Conservation (phyloP, 2,329 filamentous ascomycete species). For the Fusarium sp. region DNA sequence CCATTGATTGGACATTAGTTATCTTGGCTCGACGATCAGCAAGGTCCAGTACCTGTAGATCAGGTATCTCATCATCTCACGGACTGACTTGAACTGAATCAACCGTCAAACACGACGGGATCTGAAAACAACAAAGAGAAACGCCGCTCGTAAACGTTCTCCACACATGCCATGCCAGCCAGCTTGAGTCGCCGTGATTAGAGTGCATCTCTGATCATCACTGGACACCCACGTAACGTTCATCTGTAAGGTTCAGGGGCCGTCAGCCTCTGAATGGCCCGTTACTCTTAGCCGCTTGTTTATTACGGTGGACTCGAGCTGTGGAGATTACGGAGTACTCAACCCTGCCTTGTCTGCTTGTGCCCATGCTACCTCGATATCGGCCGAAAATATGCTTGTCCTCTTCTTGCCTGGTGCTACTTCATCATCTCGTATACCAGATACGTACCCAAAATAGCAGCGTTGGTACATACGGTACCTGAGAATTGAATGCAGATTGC, state of each 20-base stretch:
- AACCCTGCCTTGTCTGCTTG: background rate
- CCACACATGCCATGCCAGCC: conserved; percentile 4
- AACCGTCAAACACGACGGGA: background rate
- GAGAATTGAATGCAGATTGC: background rate
- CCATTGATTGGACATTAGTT: background rate
- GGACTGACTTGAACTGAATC: conserved; percentile 7
- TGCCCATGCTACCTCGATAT: conserved; percentile 2
- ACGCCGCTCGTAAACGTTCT: background rate
- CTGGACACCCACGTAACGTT: conserved; percentile 17
- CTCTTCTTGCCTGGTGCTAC: conserved; percentile 8
- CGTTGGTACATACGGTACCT: background rate
- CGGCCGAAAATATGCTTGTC: conserved; percentile 27
- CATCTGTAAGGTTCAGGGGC: conserved; percentile 30
- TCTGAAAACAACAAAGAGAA: conserved; percentile 9
- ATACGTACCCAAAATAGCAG: background rate
- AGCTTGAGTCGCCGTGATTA: background rate
- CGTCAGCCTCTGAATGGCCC: conserved; percentile 24
- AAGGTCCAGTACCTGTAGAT: conserved; percentile 23
- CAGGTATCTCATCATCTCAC: conserved; percentile 14
- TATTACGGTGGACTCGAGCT: conserved; percentile 7
- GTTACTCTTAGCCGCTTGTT: conserved; percentile 25
- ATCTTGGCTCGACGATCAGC: conserved; percentile 22
- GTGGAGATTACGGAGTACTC: conserved; percentile 27
- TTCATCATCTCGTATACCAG: background rate
- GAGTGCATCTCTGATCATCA: conserved; percentile 22